Conservation (phyloP, 495 filamentous ascomycete genomes). For the Penicillium steckii region DNA sequence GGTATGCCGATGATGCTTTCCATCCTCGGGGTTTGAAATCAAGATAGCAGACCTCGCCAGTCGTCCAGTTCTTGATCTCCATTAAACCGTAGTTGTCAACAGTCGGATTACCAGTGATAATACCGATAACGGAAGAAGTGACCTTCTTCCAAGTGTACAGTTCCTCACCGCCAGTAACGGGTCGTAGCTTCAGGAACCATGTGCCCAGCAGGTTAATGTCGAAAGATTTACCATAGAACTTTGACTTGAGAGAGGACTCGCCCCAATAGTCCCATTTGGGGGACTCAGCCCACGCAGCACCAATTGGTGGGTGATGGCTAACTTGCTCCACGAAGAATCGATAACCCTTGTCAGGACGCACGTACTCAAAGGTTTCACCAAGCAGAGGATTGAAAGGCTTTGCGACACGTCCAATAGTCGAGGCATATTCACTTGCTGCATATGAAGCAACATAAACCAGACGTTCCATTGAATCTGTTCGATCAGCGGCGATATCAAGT, state of each 20-base stretch:
- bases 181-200: conserved; percentile 90
- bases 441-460: conserved; percentile 97
- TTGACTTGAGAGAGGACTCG: conserved; percentile 94
- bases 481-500: conserved; percentile 83
- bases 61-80: conserved; percentile 96
- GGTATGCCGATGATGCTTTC: conserved; percentile 87
- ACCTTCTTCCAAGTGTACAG: conserved; percentile 99
- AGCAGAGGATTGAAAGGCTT: conserved; percentile 97
- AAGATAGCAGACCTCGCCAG: conserved; percentile 83
- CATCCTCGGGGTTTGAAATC: conserved; percentile 96
- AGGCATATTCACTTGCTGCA: conserved; percentile 93
- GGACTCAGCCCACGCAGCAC: conserved; percentile 90
- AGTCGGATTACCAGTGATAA: conserved; percentile 92
- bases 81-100: conserved; percentile 99
- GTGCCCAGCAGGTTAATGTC: conserved; percentile 96
- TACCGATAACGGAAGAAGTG: conserved; percentile 94
- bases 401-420: conserved; percentile 92
- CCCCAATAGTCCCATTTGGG: conserved; percentile 97
- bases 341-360: conserved; percentile 90
- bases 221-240: conserved; percentile 96
- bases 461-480: conserved; percentile 82
- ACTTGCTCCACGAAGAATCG: conserved; percentile 99
- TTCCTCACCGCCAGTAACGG: conserved; percentile 76
- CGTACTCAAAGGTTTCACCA: conserved; percentile 97
- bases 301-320: conserved; percentile 94